Percentiles rank a stretch among this genome's conserved stretches.
Evolutionary conservation across 1,284 basidiomycete genomes (phyloP).

Genomic region (Austroboletus niveus): DNA sequence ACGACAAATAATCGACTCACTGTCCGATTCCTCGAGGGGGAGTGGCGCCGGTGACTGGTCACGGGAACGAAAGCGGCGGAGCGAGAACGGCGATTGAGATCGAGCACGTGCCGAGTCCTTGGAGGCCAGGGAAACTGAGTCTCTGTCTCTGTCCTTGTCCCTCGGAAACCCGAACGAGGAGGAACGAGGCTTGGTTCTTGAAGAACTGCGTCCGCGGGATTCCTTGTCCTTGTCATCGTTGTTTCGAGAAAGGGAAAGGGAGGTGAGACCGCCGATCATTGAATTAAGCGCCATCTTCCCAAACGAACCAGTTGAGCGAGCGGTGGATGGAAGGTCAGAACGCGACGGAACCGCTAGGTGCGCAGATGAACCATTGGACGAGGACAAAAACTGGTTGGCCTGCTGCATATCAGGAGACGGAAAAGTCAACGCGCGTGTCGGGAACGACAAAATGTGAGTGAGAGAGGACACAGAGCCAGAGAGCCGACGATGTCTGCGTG

Average conservation of each 20-base stretch:
- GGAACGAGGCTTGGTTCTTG: slow-evolving; percentile 49
- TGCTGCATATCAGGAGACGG: slow-evolving; percentile 21
- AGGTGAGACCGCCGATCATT: slow-evolving; percentile 66
- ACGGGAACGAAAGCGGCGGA: slow-evolving; percentile 58
- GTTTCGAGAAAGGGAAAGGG: slow-evolving; percentile 53
- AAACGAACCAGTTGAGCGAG: slow-evolving; percentile 47
- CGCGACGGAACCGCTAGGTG: slow-evolving; percentile 15
- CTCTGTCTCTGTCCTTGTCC: slow-evolving; percentile 30
- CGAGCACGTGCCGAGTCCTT: slow-evolving; percentile 49
- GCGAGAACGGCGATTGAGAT: slow-evolving; percentile 69
- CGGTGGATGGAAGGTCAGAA: slow-evolving; percentile 25
- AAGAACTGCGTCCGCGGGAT: slow-evolving; percentile 45
- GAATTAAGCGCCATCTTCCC: slow-evolving; percentile 63
- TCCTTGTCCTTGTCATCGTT: slow-evolving; percentile 38
- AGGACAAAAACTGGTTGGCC: slow-evolving; percentile 10
- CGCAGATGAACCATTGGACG: slow-evolving; percentile 9
- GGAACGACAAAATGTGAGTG: slow-evolving; percentile 24
- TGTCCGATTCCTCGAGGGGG: slow-evolving; percentile 66
- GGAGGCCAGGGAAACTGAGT: slow-evolving; percentile 22
- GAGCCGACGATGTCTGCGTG: no score
- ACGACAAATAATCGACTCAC: slow-evolving; percentile 43
- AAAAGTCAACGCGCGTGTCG: slow-evolving; percentile 5
- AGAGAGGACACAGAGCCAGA: slow-evolving; percentile 22
- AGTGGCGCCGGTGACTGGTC: slow-evolving; percentile 68
- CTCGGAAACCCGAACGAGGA: slow-evolving; percentile 39